Base-by-base conservation (phyloP, 371 early-diverging fungal species). In the Circinella minor region DNA sequence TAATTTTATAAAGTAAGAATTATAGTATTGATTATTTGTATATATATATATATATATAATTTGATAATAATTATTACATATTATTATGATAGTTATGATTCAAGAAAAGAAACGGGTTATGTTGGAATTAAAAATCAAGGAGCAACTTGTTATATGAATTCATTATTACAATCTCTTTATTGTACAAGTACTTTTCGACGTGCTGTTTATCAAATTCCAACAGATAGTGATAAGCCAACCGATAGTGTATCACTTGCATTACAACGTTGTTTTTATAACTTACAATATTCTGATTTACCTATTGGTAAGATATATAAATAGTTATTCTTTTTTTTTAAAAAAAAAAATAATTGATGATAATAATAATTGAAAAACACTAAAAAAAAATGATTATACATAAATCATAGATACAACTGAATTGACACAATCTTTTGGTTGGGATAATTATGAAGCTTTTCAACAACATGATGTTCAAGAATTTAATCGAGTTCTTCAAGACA, bases 111-210 rank as follows among this genome's bases (percentile, higher is more conserved):
- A 76, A 97, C 98, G 20, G 98, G 99, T 14, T 94, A 88, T 74
- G 94, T 98, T 43, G 99, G 99, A 1, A 82, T 99, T 69, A 89
- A 90, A 67, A 99, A 99, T 82, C 97, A 99, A 74, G 99, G 99
- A n/a, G 99, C 99, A 3, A 99, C 99, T 0, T 99, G 99, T 82
- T 99, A 99, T 81, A 95, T 99, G 94, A 99, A 99, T 86, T 96
- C 99, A 55, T 83, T 99, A 36, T 89, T 99, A 46, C 99, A 99
- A 79, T 95, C 98, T 17, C 85, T 99, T n/a, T 99, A 92, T 80
- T 96, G 96, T 76, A 98, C 99, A 39, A 94, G 92, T 68, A 89
- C 89, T 74, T 99, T 99, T 84, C 90, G 97, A 68, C 93, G 92
- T 61, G 90, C 96, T 71, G 85, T 93, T 57, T 98, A 92, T 72